Base-by-base conservation (phyloP, 1,139 yeast species). In the Geotrichum fermentans region DNA sequence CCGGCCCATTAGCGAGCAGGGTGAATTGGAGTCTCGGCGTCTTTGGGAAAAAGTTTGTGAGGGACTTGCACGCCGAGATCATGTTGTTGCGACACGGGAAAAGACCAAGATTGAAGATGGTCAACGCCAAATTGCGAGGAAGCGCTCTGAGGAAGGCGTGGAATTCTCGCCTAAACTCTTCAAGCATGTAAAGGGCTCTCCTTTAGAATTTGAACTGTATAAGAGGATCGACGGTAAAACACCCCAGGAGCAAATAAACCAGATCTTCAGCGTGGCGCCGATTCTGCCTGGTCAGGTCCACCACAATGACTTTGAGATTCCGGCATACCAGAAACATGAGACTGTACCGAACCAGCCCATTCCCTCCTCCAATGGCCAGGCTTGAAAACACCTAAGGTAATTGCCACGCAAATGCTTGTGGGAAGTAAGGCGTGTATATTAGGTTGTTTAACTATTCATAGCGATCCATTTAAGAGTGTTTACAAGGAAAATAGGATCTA, bases 91-190 rank as follows among this genome's bases (percentile, higher is more conserved):
- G 1, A 92, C 98, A 0, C 83, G 80, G 26, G 97, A 89, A 62
- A 92, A 92, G 66, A 84, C 73, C 60, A 77, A 79, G 57, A 87
- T 92, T 43, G 98, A 92, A 68, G 85, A 89, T 54, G 75, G 75
- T 21, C 98, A 92, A 68, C 78, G 98, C 61, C 68, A 70, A 17
- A 69, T 72, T 39, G 90, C 96, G 10, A 84, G 83, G 63, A 74
- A 79, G 59, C 77, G 98, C 58, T 64, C 69, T 13, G 95, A 84
- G 57, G 85, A 82, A 32, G 95, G 95, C 4, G 82, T 78, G 1
- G 87, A 81, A 55, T 89, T 86, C 66, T 80, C 78, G 56, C 97
- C 97, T 21, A 80, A 80, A 60, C 67, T 88, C 46, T 92, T 92
- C 71, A 77, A 75, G 61, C 65, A 67, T 3, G 61, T 59, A 13